phyloP scores from a whole-genome alignment of 768 basidiomycete species.

The Phaffia australis region DNA sequence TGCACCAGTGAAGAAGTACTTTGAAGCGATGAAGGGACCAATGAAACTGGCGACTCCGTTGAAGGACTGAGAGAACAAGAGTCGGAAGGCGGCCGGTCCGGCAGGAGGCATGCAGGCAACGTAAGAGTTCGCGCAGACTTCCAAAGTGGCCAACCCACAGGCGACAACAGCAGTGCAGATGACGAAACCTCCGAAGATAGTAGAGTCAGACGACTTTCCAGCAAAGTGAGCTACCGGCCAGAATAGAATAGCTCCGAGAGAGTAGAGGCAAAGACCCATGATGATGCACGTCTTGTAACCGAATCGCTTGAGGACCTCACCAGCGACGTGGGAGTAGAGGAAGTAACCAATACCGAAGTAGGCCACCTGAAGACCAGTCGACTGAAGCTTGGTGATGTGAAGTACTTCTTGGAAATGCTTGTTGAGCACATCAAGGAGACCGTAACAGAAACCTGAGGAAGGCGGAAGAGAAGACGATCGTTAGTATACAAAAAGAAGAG shows the following conservation, averaged over 20 bases:
- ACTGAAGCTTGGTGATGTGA: constrained; percentile 56
- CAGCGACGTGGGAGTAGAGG: constrained; percentile 37
- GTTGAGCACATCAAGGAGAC: constrained; percentile 35
- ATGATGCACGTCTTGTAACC: constrained; percentile 52
- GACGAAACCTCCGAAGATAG: constrained; percentile 61
- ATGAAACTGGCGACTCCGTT: constrained; percentile 62
- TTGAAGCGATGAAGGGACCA: constrained; percentile 61
- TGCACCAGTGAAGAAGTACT: constrained; percentile 59
- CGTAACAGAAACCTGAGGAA: neutral
- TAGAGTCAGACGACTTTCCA: constrained; percentile 12
- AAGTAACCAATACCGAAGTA: constrained; percentile 43
- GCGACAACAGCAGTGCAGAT: constrained; percentile 48
- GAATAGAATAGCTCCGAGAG: constrained; percentile 59
- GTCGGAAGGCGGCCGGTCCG: constrained; percentile 59
- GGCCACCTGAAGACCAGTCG: constrained; percentile 62
- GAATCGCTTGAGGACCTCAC: constrained; percentile 42
- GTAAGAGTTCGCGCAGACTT: constrained; percentile 68
- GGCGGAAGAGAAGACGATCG: constrained; percentile 5
- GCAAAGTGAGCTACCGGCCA: constrained; percentile 61
- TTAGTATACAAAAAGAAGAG: neutral
- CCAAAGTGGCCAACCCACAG: constrained; percentile 45
- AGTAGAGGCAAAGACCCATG: constrained; percentile 33
- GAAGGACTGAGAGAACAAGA: constrained; percentile 71
- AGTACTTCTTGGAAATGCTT: constrained; percentile 65
- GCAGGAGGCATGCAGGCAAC: constrained; percentile 48